A percentile compares a stretch with the other conserved stretches of the same genome.
These are phyloP conservation scores for Cyclotella baltica DNA, from an alignment of 108 stramenopile species.

Conservation along the genomic window DNA sequence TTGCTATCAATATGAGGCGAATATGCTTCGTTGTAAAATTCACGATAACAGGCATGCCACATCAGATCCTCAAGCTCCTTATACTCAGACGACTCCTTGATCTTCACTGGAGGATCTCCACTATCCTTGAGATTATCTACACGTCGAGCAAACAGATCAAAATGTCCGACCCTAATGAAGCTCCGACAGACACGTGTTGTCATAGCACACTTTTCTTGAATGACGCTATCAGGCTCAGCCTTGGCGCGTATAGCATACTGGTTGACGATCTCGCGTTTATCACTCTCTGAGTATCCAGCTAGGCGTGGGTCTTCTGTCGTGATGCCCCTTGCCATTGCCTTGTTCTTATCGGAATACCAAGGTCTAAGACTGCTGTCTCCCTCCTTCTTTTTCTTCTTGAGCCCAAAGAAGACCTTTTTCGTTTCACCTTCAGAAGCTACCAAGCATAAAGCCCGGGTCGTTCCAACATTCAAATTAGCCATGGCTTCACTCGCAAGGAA, in stretches of 20 bases:
- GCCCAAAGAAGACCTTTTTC: conserved; percentile 6
- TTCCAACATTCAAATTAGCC: conserved; percentile 89
- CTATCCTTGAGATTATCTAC: conserved; percentile 46
- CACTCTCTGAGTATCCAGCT: conserved; percentile 59
- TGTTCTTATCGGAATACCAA: conserved; percentile 69
- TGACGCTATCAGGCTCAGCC: conserved; percentile 81
- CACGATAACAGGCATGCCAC: conserved; percentile 88
- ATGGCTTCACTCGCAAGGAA: conserved; percentile 97
- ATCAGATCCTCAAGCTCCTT: conserved; percentile 77
- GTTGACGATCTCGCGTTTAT: conserved; percentile 67
- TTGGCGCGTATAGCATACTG: conserved; percentile 64
- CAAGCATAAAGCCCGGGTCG: conserved; percentile 88
- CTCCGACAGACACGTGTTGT: conserved; percentile 81
- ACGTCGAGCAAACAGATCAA: conserved; percentile 78
- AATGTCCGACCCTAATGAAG: conserved; percentile 88
- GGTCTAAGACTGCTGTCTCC: conserved; percentile 67
- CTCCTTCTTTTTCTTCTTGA: conserved; percentile 15
- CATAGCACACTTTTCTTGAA: conserved; percentile 87
- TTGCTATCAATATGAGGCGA: conserved; percentile 58
- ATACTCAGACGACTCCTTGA: conserved; percentile 57
- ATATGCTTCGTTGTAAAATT: conserved; percentile 70
- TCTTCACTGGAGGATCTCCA: conserved; percentile 18
- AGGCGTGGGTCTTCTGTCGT: conserved; percentile 77
- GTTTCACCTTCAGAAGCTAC: conserved; percentile 59
- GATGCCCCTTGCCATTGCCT: conserved; percentile 48